These are phyloP conservation scores for Boletus rufocinnamomeus DNA, from an alignment of 768 basidiomycete genomes.

Conservation along the genomic window DNA sequence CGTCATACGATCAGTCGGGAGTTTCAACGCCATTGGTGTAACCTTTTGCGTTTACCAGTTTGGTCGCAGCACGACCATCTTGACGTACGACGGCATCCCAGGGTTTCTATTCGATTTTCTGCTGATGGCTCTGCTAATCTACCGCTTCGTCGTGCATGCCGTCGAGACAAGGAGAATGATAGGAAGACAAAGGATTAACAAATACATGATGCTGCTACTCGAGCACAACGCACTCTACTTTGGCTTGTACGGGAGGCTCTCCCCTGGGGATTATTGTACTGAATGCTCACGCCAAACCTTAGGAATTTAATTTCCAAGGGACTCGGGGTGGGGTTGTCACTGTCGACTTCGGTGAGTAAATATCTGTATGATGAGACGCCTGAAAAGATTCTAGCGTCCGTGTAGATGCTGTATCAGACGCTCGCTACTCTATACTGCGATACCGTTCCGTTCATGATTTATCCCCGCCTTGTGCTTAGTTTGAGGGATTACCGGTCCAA, in stretches of 20 bases:
- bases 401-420: not conserved
- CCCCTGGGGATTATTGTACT: not conserved
- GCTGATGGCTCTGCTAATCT: constrained; percentile 7
- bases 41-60: not conserved
- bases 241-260: constrained; percentile 4
- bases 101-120: constrained; percentile 7
- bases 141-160: constrained; percentile 8
- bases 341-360: not conserved
- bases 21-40: not conserved
- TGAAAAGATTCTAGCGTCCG: not conserved
- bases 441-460: constrained; percentile 11
- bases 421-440: not conserved
- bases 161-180: constrained; percentile 2
- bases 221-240: constrained; percentile 15
- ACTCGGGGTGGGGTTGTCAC: not conserved
- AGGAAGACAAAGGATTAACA: constrained; percentile 6
- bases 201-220: constrained; percentile 13
- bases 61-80: not conserved
- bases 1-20: not conserved
- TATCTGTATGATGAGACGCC: not conserved
- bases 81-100: constrained; percentile 2
- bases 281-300: not conserved
- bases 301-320: constrained; percentile 7
- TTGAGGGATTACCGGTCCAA: not conserved
- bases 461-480: constrained; percentile 8